phyloP scores from a whole-genome alignment of 805 yeast species.

The Spencermartinsiella europaea region DNA sequence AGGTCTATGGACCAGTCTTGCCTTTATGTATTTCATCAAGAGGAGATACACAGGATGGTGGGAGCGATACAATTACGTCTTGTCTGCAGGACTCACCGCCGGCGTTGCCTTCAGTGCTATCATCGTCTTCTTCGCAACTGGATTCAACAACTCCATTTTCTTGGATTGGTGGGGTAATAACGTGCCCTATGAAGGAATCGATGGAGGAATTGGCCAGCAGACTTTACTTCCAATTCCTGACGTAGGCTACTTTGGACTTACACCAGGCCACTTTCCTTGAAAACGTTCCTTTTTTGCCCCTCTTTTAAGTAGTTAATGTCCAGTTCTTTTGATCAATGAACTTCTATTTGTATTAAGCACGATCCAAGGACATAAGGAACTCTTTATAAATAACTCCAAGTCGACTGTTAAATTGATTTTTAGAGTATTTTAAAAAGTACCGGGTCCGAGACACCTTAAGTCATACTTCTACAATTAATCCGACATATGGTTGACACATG shows the following conservation, averaged over 20 bases:
- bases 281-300: too few species aligned
- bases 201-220: conserved; percentile 12
- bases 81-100: conserved; percentile 44
- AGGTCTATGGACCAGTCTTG: conserved; percentile 37
- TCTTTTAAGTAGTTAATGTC: too few species aligned
- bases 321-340: too few species aligned
- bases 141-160: conserved; percentile 29
- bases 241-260: conserved; percentile 17
- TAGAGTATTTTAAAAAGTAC: too few species aligned
- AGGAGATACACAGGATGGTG: conserved; percentile 44
- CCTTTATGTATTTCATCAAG: conserved; percentile 43
- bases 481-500: too few species aligned
- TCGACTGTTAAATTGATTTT: background rate
- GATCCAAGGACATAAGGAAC: background rate
- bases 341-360: background rate
- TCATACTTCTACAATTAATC: background rate
- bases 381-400: background rate
- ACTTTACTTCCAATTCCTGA: conserved; percentile 13
- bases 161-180: conserved; percentile 49
- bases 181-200: conserved; percentile 25
- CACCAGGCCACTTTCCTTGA: conserved; percentile 6
- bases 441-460: too few species aligned
- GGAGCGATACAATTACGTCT: conserved; percentile 48
- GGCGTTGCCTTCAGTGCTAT: conserved; percentile 48
- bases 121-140: conserved; percentile 40